Conservation (phyloP, 2,329 filamentous ascomycete genomes). For the Aspergillus tanneri region DNA sequence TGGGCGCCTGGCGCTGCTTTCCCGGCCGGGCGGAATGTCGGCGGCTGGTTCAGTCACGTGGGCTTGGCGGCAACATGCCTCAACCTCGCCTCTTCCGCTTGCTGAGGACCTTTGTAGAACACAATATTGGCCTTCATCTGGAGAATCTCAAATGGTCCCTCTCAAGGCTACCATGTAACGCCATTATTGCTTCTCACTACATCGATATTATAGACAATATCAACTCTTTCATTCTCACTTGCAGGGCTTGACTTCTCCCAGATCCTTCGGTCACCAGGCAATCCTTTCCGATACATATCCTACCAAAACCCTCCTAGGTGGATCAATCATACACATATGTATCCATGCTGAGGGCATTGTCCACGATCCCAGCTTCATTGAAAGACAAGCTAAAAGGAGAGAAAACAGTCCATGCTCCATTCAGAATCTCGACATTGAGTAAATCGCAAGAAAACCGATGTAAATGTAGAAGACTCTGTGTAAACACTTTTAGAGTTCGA, state of each 20-base stretch:
- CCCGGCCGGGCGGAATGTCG: not conserved
- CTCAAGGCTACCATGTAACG: too few relatives aligned
- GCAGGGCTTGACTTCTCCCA: too few relatives aligned
- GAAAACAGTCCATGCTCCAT: not conserved
- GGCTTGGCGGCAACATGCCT: not conserved
- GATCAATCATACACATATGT: not conserved
- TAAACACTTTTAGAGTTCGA: not conserved
- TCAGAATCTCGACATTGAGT: conserved; percentile 1
- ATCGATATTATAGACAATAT: too few relatives aligned
- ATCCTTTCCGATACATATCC: too few relatives aligned
- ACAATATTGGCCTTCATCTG: too few relatives aligned
- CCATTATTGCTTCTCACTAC: too few relatives aligned
- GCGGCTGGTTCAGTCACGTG: not conserved
- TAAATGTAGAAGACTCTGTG: conserved; percentile 8
- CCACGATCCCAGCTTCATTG: not conserved
- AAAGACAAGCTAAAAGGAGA: not conserved
- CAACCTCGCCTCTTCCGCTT: too few relatives aligned
- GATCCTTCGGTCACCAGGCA: too few relatives aligned
- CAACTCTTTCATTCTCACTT: too few relatives aligned
- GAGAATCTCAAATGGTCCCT: too few relatives aligned
- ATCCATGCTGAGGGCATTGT: not conserved
- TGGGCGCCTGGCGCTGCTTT: not conserved
- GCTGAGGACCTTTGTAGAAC: too few relatives aligned
- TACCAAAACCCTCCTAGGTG: too few relatives aligned
- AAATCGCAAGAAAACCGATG: not conserved